Conservation (phyloP, 129 eudicot genomes). For the carrot (Daucus carota) region DH1_v3.0 NC_030381.2:48219501-48220000, state of each 20-base stretch:
- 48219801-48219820: neutral
- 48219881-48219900: neutral
- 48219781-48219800: neutral
- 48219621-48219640: too few relatives aligned
- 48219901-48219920: neutral
- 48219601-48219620: too few relatives aligned
- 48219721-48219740: too few relatives aligned
- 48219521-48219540: too few relatives aligned
- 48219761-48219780: neutral
- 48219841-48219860: neutral
- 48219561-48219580: too few relatives aligned
- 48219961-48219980: neutral
- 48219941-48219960: neutral
- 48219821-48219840: neutral
- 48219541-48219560: too few relatives aligned
- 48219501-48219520: too few relatives aligned
- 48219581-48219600: too few relatives aligned
- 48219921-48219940: neutral
- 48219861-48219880: neutral
- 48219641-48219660: too few relatives aligned
- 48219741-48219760: neutral
- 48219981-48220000: neutral
- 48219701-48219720: too few relatives aligned
- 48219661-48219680: too few relatives aligned
- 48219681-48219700: too few relatives aligned